Evolutionary conservation across 108 stramenopile species (phyloP).

Genomic region (Asterionellopsis glacialis): DNA sequence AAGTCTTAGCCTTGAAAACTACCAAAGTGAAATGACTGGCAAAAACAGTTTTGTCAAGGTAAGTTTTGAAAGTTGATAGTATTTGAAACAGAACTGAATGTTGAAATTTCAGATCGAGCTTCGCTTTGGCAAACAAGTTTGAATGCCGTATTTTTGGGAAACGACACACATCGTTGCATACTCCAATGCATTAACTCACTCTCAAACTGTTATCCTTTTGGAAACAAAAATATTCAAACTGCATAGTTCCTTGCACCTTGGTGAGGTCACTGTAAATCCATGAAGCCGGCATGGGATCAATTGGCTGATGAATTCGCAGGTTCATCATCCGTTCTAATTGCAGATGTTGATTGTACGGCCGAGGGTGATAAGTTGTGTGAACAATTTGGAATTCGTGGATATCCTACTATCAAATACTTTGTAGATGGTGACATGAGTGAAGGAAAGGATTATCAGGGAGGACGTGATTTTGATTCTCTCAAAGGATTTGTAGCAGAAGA

Average conservation of each 20-base stretch:
- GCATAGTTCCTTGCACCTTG: constrained; percentile 31
- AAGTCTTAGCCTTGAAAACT: constrained; percentile 27
- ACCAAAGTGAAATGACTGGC: constrained; percentile 16
- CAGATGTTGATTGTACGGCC: constrained; percentile 62
- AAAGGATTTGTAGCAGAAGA: constrained; percentile 45
- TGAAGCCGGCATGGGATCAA: constrained; percentile 66
- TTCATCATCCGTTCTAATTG: constrained; percentile 67
- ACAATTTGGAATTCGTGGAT: constrained; percentile 44
- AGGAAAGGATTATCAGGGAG: constrained; percentile 50
- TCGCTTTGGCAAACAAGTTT: too few relatives aligned
- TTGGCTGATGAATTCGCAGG: constrained; percentile 59
- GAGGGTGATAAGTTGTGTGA: constrained; percentile 49
- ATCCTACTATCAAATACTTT: constrained; percentile 57
- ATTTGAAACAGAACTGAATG: too few relatives aligned
- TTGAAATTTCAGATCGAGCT: too few relatives aligned
- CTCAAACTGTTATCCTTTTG: not conserved
- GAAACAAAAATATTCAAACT: too few relatives aligned
- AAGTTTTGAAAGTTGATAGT: not conserved
- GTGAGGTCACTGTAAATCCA: constrained; percentile 30
- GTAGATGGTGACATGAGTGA: constrained; percentile 49
- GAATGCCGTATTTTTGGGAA: not conserved
- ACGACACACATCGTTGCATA: not conserved
- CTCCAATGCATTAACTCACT: not conserved
- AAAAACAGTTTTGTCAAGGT: constrained; percentile 49
- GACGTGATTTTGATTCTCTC: constrained; percentile 48